Evolutionary conservation across 805 yeast species (phyloP).

Genomic region (Yamadazyma laniorum): DNA sequence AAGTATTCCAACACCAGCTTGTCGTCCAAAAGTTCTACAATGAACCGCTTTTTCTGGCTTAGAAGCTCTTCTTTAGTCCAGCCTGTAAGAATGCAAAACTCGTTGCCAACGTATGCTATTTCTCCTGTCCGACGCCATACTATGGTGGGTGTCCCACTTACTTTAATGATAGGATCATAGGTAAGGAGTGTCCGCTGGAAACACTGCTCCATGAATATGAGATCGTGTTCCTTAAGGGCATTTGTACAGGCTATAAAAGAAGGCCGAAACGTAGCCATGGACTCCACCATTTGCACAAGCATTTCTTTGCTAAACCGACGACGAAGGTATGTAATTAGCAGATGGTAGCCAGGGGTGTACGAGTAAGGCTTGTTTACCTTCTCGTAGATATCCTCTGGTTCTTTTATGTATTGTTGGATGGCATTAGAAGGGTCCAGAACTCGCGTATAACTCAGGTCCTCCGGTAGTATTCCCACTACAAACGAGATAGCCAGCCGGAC

Average conservation of each 20-base stretch:
- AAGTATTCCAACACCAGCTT: conserved; percentile 84
- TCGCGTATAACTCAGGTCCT: conserved; percentile 27
- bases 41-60: conserved; percentile 61
- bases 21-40: conserved; percentile 85
- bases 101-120: conserved; percentile 92
- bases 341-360: conserved; percentile 89
- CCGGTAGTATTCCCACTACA: conserved; percentile 44
- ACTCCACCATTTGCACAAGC: conserved; percentile 77
- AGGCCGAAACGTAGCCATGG: conserved; percentile 88
- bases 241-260: conserved; percentile 90
- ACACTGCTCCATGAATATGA: conserved; percentile 94
- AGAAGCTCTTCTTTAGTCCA: conserved; percentile 76
- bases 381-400: conserved; percentile 79
- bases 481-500: conserved; percentile 46
- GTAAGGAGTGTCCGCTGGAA: conserved; percentile 90
- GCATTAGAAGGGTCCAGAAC: conserved; percentile 16
- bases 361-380: conserved; percentile 74
- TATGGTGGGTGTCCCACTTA: conserved; percentile 90
- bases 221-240: conserved; percentile 83
- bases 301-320: conserved; percentile 66
- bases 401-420: conserved; percentile 35
- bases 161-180: conserved; percentile 78
- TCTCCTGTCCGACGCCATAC: conserved; percentile 97
- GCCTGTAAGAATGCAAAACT: conserved; percentile 86
- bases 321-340: conserved; percentile 68